phyloP scores from a whole-genome alignment of 2,329 filamentous ascomycete genomes.

The Fusarium denticulatum region DNA sequence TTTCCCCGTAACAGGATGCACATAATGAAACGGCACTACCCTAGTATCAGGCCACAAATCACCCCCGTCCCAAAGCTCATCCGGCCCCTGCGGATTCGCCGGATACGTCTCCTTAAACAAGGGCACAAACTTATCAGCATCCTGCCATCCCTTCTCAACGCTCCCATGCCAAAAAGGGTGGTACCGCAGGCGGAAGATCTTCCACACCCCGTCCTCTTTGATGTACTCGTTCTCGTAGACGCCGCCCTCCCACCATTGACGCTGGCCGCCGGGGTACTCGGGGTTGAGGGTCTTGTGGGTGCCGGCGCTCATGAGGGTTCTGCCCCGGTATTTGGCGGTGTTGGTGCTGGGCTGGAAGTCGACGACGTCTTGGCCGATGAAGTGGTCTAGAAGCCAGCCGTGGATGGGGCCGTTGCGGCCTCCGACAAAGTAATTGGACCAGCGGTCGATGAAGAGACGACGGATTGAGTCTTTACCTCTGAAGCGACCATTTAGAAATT shows the following conservation, averaged over 20 bases:
- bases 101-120: neutral
- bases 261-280: neutral
- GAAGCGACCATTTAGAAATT: neutral
- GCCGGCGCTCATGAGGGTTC: neutral
- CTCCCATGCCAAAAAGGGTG: neutral
- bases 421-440: neutral
- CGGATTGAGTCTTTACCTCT: neutral
- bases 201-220: neutral
- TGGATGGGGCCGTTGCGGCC: neutral
- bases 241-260: neutral
- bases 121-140: neutral
- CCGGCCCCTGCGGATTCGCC: neutral
- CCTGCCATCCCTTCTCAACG: neutral
- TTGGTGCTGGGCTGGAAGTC: neutral
- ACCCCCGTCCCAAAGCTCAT: neutral
- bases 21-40: neutral
- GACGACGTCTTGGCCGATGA: neutral
- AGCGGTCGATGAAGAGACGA: neutral
- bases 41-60: neutral
- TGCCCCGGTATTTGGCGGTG: neutral
- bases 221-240: conserved; percentile 2
- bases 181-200: neutral
- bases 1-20: neutral
- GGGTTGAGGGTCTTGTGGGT: neutral
- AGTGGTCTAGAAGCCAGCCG: neutral